Conservation (phyloP, 352 stramenopile genomes). For the Labyrinthula sp. region DNA sequence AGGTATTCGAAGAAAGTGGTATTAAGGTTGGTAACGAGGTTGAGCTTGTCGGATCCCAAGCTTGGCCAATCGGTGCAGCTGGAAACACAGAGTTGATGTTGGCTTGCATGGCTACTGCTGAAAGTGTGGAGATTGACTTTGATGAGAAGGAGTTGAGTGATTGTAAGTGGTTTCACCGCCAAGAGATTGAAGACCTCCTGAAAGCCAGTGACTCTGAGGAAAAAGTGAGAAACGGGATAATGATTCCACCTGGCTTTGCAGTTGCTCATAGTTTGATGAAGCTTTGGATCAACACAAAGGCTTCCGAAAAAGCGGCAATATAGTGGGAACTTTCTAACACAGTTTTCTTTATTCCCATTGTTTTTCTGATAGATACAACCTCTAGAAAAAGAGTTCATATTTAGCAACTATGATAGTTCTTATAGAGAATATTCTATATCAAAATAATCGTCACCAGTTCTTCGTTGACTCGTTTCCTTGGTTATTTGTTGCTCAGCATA, state of each 20-base stretch:
- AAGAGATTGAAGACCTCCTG: conserved; percentile 3
- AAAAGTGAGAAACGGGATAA: not conserved
- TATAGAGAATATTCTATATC: too few species aligned
- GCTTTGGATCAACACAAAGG: conserved; percentile 4
- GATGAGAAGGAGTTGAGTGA: conserved; percentile 7
- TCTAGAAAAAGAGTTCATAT: too few species aligned
- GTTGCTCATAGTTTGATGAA: conserved; percentile 15
- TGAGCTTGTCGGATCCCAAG: conserved; percentile 23
- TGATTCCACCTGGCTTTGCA: conserved; percentile 5
- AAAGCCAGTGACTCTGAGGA: not conserved
- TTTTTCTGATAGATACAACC: too few species aligned
- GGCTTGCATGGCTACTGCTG: conserved; percentile 27
- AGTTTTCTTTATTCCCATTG: too few species aligned
- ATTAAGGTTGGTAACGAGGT: conserved; percentile 25
- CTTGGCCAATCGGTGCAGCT: conserved; percentile 27
- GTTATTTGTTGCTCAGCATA: too few species aligned
- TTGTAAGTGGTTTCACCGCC: conserved; percentile 2
- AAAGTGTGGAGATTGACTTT: conserved; percentile 22
- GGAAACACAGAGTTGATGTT: conserved; percentile 30
- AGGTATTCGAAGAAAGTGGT: conserved; percentile 30
- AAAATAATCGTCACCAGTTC: too few species aligned
- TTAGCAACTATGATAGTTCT: too few species aligned
- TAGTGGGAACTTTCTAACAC: too few species aligned
- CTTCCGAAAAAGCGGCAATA: too few species aligned
- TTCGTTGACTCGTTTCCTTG: too few species aligned